Conservation (phyloP, 768 basidiomycete genomes). For the Collybiopsis luxurians region DNA sequence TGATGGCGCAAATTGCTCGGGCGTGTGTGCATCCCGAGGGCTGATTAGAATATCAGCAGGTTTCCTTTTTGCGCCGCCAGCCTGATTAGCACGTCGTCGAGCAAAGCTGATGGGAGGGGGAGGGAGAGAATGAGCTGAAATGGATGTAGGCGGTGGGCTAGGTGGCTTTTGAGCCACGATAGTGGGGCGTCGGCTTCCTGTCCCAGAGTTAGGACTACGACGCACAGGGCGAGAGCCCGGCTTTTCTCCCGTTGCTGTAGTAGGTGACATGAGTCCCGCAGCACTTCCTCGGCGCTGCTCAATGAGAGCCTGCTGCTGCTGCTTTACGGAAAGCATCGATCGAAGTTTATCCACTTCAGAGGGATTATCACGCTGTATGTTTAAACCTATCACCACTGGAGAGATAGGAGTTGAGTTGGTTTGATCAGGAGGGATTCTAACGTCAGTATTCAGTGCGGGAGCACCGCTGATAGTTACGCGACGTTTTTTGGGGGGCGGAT, state of each 20-base stretch:
- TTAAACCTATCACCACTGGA: constrained; percentile 62
- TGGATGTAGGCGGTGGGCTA: constrained; percentile 24
- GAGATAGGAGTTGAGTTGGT: constrained; percentile 57
- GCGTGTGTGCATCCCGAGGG: constrained; percentile 54
- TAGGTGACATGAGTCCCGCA: constrained; percentile 38
- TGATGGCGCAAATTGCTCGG: constrained; percentile 57
- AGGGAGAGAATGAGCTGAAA: constrained; percentile 45
- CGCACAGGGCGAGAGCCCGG: constrained; percentile 25
- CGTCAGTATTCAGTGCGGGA: constrained; percentile 51
- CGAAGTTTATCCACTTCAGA: constrained; percentile 58
- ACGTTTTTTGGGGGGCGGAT: constrained; percentile 59
- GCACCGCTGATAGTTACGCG: constrained; percentile 69
- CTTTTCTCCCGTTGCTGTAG: constrained; percentile 18
- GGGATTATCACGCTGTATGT: constrained; percentile 57
- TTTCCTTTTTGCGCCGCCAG: constrained; percentile 60
- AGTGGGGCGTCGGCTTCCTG: constrained; percentile 23
- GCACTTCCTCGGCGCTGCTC: constrained; percentile 68
- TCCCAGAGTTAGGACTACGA: constrained; percentile 34
- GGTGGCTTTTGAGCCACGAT: constrained; percentile 27
- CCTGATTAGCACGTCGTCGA: constrained; percentile 63
- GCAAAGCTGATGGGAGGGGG: constrained; percentile 78
- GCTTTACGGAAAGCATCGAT: constrained; percentile 61
- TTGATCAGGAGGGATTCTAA: constrained; percentile 39
- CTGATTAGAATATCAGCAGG: constrained; percentile 80
- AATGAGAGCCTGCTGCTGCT: constrained; percentile 68